Evolutionary conservation across 108 stramenopile species (phyloP), one percentile per base, ranked within the genome.

Genomic region (Nitzschia sp.): DNA sequence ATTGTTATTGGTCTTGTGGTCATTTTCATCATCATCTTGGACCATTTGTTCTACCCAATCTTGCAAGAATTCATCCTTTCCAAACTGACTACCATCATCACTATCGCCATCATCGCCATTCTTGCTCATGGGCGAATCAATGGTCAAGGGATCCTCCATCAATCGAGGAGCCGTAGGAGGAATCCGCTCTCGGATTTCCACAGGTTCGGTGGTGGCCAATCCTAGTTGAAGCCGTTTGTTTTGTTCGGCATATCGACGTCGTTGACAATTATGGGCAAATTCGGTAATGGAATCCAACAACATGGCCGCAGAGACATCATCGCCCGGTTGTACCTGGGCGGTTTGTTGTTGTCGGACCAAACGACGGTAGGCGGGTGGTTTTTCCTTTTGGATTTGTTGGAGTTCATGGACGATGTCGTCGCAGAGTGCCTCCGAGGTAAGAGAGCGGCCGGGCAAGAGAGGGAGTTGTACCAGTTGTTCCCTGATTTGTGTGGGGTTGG

Each of bases 201-300:
- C 61, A 9, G 53, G 61, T 25, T 37, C 57, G 14, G n/a, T 44
- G 19, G 22, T 24, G 29, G 11, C 41, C 15, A 71, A 63, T 9
- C 65, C 65, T 10, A 37, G 65, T 53, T 72, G 67, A 46, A 69
- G 61, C 25, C 66, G 71, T 11, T 74, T 44, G 26, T 42, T 26
- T 53, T 62, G 56, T 63, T 80, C 73, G 8, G 34, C 25, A 37
- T 25, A 65, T 7, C 57, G 29, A 14, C 79, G 79, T 21, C 73
- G 79, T 58, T 80, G 59, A 46, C 79, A 80, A 66, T 80, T 73
- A 24, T 74, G 40, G 20, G 34, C 39, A 62, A 80, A 80, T 17
- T 24, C 61, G 2, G 41, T 50, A 55, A 80, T 70, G 8, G 51
- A 69, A 20, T 80, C 63, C 64, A 80, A 53, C 40, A 71, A 79